Evolutionary conservation across 2,329 filamentous ascomycete species (phyloP).

Genomic region (Coniella vitis): DNA sequence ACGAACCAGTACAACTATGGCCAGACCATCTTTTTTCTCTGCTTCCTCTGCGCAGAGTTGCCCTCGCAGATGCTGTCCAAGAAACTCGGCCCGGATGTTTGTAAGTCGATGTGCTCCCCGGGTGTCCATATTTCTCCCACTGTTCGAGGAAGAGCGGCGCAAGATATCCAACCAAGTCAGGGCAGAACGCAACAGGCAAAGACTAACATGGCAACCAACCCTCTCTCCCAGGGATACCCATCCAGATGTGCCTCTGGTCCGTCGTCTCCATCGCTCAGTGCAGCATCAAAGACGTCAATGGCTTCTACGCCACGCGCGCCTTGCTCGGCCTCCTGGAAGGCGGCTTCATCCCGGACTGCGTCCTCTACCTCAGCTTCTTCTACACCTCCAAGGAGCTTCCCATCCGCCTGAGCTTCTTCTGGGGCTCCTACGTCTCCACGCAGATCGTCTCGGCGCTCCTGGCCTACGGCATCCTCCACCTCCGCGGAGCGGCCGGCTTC

Average conservation of each 20-base stretch:
- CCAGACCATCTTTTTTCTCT: constrained; percentile 41
- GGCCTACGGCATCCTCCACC: constrained; percentile 46
- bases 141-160: neutral
- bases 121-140: neutral
- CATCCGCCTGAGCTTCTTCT: constrained; percentile 58
- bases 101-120: constrained; percentile 23
- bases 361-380: constrained; percentile 62
- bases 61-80: constrained; percentile 48
- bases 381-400: constrained; percentile 62
- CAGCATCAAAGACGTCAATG: constrained; percentile 33
- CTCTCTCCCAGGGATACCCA: constrained; percentile 34
- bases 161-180: too few relatives aligned
- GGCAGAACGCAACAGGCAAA: too few relatives aligned
- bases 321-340: constrained; percentile 37
- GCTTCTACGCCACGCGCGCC: constrained; percentile 34
- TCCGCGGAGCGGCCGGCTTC: constrained; percentile 41
- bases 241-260: constrained; percentile 35
- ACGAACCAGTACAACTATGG: constrained; percentile 40
- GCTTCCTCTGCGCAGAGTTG: constrained; percentile 45
- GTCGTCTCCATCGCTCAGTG: constrained; percentile 32
- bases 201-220: neutral
- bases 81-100: constrained; percentile 34
- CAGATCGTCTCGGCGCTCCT: constrained; percentile 45
- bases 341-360: constrained; percentile 38
- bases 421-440: constrained; percentile 50